phyloP scores from a whole-genome alignment of 2,329 filamentous ascomycete species.

The Penicillium sumatraense region DNA sequence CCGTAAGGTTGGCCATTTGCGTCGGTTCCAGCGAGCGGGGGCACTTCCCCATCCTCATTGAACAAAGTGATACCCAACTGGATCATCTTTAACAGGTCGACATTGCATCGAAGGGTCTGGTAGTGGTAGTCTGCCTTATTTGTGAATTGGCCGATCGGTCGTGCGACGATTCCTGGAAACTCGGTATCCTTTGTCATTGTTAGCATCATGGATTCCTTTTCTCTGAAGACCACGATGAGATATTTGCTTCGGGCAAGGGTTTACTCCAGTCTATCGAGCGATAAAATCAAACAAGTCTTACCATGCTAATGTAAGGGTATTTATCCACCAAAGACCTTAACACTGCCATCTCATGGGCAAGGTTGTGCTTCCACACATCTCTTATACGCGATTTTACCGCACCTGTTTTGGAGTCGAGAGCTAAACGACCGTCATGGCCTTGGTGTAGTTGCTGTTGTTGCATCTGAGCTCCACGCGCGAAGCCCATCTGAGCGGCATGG shows the following conservation, averaged over 20 bases:
- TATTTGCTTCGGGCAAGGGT: not conserved
- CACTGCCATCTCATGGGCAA: constrained; percentile 86
- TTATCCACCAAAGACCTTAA: constrained; percentile 83
- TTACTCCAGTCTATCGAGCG: not conserved
- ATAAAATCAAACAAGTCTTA: constrained; percentile 53
- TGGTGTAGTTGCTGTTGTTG: constrained; percentile 60
- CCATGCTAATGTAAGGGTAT: constrained; percentile 97
- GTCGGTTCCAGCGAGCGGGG: constrained; percentile 69
- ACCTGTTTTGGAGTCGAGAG: constrained; percentile 60
- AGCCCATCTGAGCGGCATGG: constrained; percentile 86
- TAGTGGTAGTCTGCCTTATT: constrained; percentile 99
- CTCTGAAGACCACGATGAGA: not conserved
- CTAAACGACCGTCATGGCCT: constrained; percentile 56
- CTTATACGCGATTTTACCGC: constrained; percentile 79
- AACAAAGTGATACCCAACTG: constrained; percentile 95
- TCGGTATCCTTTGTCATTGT: constrained; percentile 76
- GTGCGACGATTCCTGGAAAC: constrained; percentile 95
- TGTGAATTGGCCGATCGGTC: constrained; percentile 91
- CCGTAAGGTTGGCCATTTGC: constrained; percentile 55
- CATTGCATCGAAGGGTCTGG: constrained; percentile 94
- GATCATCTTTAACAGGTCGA: constrained; percentile 96
- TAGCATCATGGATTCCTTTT: constrained; percentile 9
- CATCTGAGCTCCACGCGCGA: constrained; percentile 73
- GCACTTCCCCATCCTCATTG: constrained; percentile 85
- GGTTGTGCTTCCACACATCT: constrained; percentile 93